Evolutionary conservation across 2,329 filamentous ascomycete genomes (phyloP).

Genomic region (Nothophoma quercina): DNA sequence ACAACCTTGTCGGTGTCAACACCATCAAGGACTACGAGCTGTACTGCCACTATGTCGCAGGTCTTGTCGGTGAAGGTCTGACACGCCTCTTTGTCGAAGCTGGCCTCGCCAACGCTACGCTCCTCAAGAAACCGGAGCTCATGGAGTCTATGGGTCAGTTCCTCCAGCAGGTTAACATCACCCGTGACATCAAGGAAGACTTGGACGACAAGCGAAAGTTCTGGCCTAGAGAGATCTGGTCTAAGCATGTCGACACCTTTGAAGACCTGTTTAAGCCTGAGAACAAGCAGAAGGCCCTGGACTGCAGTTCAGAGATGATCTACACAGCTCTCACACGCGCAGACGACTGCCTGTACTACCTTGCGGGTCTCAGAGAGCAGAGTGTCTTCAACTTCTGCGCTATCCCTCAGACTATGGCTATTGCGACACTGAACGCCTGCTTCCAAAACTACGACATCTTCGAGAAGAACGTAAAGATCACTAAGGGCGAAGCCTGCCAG

Average conservation of each 20-base stretch:
- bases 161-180: constrained; percentile 98
- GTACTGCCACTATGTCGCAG: constrained; percentile 99
- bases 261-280: constrained; percentile 88
- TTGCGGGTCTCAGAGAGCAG: constrained; percentile 92
- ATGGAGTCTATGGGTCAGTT: constrained; percentile 98
- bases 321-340: constrained; percentile 85
- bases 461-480: constrained; percentile 91
- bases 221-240: constrained; percentile 97
- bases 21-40: constrained; percentile 90
- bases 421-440: constrained; percentile 88
- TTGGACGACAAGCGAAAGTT: constrained; percentile 86
- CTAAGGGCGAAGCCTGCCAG: constrained; percentile 89
- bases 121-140: constrained; percentile 79
- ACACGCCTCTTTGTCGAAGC: constrained; percentile 90
- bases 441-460: constrained; percentile 93
- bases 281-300: constrained; percentile 77
- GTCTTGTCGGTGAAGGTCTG: constrained; percentile 92
- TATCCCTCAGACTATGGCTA: constrained; percentile 96
- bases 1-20: constrained; percentile 80
- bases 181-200: constrained; percentile 93
- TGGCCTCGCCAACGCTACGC: constrained; percentile 82
- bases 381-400: constrained; percentile 99
- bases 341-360: constrained; percentile 97
- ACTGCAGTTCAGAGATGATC: constrained; percentile 93
- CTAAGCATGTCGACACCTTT: constrained; percentile 88